Evolutionary conservation across 2,329 filamentous ascomycete genomes (phyloP).

Genomic region (Onygena corvina): DNA sequence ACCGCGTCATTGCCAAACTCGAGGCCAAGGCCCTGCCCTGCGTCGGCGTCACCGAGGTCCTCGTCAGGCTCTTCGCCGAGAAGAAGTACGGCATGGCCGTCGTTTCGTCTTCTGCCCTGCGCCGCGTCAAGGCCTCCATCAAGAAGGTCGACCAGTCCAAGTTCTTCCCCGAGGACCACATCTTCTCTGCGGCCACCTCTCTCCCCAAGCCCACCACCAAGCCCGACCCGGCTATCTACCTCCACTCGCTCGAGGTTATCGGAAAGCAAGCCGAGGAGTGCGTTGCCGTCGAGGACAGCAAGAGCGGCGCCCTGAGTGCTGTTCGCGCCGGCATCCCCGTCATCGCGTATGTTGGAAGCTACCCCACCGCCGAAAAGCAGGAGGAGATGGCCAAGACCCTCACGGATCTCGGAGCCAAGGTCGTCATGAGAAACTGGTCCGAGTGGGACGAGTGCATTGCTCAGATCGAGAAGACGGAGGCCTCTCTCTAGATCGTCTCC

Average conservation of each 20-base stretch:
- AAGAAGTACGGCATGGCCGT: constrained; percentile 64
- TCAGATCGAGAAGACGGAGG: constrained; percentile 29
- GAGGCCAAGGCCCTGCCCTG: constrained; percentile 56
- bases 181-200: constrained; percentile 74
- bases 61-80: constrained; percentile 50
- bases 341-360: constrained; percentile 76
- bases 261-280: constrained; percentile 59
- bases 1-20: constrained; percentile 71
- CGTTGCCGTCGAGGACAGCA: constrained; percentile 78
- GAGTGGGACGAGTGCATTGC: constrained; percentile 35
- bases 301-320: constrained; percentile 67
- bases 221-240: constrained; percentile 81
- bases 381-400: constrained; percentile 54
- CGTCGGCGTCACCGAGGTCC: constrained; percentile 53
- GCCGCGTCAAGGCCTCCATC: constrained; percentile 64
- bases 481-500: background rate
- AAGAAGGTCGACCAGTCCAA: constrained; percentile 67
- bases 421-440: constrained; percentile 45
- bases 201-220: constrained; percentile 73
- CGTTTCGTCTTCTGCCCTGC: constrained; percentile 67
- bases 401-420: constrained; percentile 48
- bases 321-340: constrained; percentile 66
- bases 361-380: constrained; percentile 47
- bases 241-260: constrained; percentile 61
- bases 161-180: constrained; percentile 62